These are phyloP conservation scores for Pestalotiopsis sp. DNA, from an alignment of 2,329 filamentous ascomycete genomes.

Conservation along the genomic window DNA sequence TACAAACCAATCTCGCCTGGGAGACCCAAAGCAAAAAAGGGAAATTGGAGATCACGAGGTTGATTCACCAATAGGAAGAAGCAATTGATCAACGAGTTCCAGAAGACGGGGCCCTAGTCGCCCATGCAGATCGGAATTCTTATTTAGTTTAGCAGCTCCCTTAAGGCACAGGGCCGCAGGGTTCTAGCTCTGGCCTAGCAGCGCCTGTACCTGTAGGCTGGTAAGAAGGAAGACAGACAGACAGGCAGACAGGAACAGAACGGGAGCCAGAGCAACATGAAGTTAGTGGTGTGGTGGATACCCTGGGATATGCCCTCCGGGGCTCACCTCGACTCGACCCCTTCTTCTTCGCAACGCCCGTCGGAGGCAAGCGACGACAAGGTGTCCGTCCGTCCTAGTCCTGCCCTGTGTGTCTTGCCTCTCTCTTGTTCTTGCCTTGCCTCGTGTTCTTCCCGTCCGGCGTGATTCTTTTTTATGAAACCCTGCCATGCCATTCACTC, in stretches of 20 bases:
- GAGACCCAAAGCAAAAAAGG: neutral
- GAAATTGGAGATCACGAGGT: conserved; percentile 7
- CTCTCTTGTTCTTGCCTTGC: neutral
- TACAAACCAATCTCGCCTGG: conserved; percentile 6
- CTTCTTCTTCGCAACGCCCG: neutral
- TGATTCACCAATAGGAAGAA: conserved; percentile 4
- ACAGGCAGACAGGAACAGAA: neutral
- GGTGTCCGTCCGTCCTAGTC: neutral
- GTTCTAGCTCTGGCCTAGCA: neutral
- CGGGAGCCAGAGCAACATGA: neutral
- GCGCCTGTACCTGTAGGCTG: neutral
- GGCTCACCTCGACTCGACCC: neutral
- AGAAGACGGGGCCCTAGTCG: neutral
- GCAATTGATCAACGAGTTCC: neutral
- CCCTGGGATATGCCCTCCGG: neutral
- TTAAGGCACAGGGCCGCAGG: neutral
- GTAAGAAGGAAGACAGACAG: neutral
- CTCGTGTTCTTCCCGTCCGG: neutral
- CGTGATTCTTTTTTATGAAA: neutral
- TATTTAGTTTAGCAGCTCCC: neutral
- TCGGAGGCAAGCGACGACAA: conserved; percentile 7
- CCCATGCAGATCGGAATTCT: conserved; percentile 4
- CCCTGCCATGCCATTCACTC: neutral
- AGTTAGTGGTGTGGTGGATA: neutral
- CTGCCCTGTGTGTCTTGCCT: neutral